Percentiles rank a stretch among this genome's conserved stretches.
Conservation (phyloP, 2,329 filamentous ascomycete genomes). For the Cladosporium velox region DNA sequence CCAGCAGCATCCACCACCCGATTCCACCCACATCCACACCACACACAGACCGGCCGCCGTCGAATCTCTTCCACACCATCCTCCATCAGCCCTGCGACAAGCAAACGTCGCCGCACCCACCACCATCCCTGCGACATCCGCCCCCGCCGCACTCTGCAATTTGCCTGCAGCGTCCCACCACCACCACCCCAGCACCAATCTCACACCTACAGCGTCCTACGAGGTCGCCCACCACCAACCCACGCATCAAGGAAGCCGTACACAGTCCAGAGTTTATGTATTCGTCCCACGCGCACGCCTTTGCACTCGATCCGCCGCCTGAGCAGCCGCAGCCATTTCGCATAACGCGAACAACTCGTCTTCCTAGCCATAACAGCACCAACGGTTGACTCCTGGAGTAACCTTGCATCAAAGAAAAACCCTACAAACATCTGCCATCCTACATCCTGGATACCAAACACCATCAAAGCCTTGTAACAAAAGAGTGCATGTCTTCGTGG, state of each 20-base stretch:
- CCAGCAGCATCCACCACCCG: constrained; percentile 1
- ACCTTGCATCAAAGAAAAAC: constrained; percentile 12
- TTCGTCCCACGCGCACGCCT: constrained; percentile 94
- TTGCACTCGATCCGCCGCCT: constrained; percentile 89
- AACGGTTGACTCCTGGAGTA: constrained; percentile 69
- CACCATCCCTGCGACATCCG: constrained; percentile 17
- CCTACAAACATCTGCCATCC: constrained; percentile 18
- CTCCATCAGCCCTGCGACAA: constrained; percentile 18
- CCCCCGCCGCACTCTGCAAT: constrained; percentile 17
- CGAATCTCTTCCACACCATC: background rate
- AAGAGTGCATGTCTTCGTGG: constrained; percentile 20
- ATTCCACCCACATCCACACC: constrained; percentile 1
- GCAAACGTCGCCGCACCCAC: constrained; percentile 16
- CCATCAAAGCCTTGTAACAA: background rate
- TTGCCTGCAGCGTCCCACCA: constrained; percentile 12
- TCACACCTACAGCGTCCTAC: constrained; percentile 22
- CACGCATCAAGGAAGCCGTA: constrained; percentile 1
- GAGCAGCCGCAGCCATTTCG: constrained; percentile 92
- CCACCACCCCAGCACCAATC: constrained; percentile 15
- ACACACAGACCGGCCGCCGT: background rate
- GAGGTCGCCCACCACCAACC: constrained; percentile 24
- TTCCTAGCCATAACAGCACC: constrained; percentile 78
- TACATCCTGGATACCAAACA: constrained; percentile 20
- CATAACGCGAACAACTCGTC: constrained; percentile 89
- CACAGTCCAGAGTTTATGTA: constrained; percentile 76